Base-by-base conservation (phyloP, 2,329 filamentous ascomycete species). In the Monosporascus sp. region DNA sequence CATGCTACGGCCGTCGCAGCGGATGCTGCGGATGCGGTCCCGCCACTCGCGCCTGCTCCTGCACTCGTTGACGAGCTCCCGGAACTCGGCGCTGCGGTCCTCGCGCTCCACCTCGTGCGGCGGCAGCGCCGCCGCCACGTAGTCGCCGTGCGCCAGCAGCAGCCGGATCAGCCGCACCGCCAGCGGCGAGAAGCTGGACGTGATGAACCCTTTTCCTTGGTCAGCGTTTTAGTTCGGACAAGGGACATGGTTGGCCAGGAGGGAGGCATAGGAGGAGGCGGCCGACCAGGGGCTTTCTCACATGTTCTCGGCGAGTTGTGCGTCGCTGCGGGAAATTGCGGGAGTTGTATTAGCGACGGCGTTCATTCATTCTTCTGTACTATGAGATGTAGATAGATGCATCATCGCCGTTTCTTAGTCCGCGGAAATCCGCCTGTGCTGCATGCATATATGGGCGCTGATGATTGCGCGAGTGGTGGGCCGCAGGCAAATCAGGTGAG, bases 141-240 rank as follows among this genome's bases (percentile, higher is more conserved):
- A 92, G 71, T 97, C 94, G 48, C 94, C 93, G 71, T 97, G 91
- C n/a, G 84, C 83, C 47, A 97, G 85, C 44, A 96, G 79, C 62
- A 90, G 83, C 51, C 88, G 84, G 51, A 90, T 88, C 53, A 97
- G 80, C 46, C 89, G 87, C 55, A 96, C 88, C 51, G 87, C 87
- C 58, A 97, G 81, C 14, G 93, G 90, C 37, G 90, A 93, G 55
- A 93, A 82, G 36, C 90, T 89, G 54, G 89, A 87, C 11, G 92
- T 96, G 59, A 99, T 76, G 66, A 99, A 85, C 94, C 42, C 42
- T 46, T 18, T 46, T n/a, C 1, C 42, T 24, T n/a, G 1, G 11
- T 22, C 47, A 20, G 8, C 22, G 39, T 51, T 18, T 25, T 37
- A n/a, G n/a, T 42, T 6, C 34, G 36, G 27, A 24, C 39, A 18